Evolutionary conservation across 2,329 filamentous ascomycete species (phyloP).

Genomic region (Aspergillus caelatus): DNA sequence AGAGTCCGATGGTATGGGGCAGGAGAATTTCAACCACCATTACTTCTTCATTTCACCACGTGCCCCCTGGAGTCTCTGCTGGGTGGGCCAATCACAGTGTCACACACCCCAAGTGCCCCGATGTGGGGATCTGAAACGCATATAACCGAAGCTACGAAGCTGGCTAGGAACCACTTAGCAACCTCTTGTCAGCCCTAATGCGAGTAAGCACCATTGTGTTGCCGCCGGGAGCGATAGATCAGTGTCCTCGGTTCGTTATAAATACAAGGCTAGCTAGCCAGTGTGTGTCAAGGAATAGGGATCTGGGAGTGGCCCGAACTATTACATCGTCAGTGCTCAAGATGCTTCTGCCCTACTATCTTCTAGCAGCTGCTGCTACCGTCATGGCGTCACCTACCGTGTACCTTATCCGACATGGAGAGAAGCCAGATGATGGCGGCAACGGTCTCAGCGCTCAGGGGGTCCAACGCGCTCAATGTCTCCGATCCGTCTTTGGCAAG

Average conservation of each 20-base stretch:
- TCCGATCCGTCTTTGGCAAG: constrained; percentile 59
- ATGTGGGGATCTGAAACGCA: background rate
- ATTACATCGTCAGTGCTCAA: background rate
- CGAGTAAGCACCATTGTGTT: background rate
- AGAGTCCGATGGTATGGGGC: background rate
- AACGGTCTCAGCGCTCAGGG: constrained; percentile 57
- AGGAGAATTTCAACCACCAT: background rate
- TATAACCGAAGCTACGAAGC: background rate
- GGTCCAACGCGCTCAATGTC: constrained; percentile 60
- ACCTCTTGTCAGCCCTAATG: background rate
- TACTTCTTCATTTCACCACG: background rate
- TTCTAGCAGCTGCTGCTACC: constrained; percentile 20
- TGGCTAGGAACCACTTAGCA: background rate
- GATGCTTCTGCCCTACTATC: constrained; percentile 6
- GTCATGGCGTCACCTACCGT: constrained; percentile 50
- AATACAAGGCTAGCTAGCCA: background rate
- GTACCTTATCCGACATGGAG: constrained; percentile 66
- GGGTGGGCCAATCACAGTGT: background rate
- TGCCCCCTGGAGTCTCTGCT: background rate
- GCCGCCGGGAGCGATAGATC: background rate
- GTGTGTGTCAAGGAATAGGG: background rate
- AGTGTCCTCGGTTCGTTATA: background rate
- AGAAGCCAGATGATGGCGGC: constrained; percentile 57
- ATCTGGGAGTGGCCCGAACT: background rate
- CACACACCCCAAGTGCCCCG: background rate